Base-by-base conservation (phyloP, 345 rosid species). In the Populus alba region DNA sequence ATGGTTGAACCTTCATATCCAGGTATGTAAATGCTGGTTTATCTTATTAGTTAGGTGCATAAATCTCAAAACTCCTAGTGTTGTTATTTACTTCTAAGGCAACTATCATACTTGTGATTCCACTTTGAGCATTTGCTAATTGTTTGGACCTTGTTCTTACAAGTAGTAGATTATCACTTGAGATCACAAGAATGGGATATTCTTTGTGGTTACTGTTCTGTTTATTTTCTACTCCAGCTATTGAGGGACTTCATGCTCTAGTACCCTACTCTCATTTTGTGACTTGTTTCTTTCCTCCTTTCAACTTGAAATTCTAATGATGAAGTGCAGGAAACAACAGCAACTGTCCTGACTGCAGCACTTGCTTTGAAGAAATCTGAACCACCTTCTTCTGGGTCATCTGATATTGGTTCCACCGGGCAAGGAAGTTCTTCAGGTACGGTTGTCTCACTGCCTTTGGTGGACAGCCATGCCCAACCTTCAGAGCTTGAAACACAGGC, bases 1-100 rank as follows among this genome's bases (percentile, higher is more conserved):
- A 11, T 91, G 91, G 91, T 33, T 93, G 83, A 88, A 92, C 78
- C 94, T 95, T 82, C 98, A 92, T 80, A 83, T 92, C 78, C 96
- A 93, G 92, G 98, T 92, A 83, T 59, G 35, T 66, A 27, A 12
- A 47, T 75, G n/a, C 69, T 80, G 62, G 63, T 71, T 59, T 29
- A 73, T 27, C 38, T 69, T 38, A 18, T 27, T 59, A 59, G 5
- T 59, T 18, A 3, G 17, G 9, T 45, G 63, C 29, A 59, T 10
- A 59, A 25, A 3, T 23, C 9, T n/a, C 6, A 59, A n/a, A 25
- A n/a, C 16, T 59, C 63, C 63, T 59, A 59, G 7, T 59, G 2
- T 53, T 53, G 59, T n/a, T 59, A n/a, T n/a, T 22, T 25, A 8
- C 29, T 59, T 53, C 8, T 23, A 29, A n/a, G 27, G 63, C 63